A percentile compares a stretch with the other conserved stretches of the same genome.
phyloP scores from a whole-genome alignment of 768 basidiomycete species.

The Phanerodontia chrysosporium region DNA sequence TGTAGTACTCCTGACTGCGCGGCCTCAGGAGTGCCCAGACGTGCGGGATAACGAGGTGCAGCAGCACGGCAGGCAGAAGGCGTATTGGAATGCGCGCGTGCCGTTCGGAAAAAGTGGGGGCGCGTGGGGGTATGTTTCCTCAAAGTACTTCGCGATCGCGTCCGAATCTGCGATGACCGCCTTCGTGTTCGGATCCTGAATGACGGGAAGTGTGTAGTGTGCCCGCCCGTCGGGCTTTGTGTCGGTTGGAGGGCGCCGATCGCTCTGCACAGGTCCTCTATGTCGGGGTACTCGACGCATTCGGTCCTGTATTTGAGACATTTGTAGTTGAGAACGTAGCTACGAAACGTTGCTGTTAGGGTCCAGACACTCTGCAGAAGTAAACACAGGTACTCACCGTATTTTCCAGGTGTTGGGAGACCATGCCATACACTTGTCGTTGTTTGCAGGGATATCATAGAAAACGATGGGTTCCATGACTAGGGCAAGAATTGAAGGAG shows the following conservation, averaged over 20 bases:
- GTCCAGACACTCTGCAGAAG: neutral
- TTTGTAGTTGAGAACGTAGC: conserved; percentile 35
- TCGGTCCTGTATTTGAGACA: conserved; percentile 37
- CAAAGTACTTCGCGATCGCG: conserved; percentile 47
- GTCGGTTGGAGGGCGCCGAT: conserved; percentile 32
- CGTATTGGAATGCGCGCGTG: conserved; percentile 33
- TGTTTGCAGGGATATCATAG: no score
- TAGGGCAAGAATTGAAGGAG: no score
- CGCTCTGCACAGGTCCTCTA: conserved; percentile 28
- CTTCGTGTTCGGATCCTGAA: conserved; percentile 43
- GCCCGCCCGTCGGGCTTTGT: conserved; percentile 27
- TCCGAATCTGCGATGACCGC: conserved; percentile 38
- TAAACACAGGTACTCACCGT: conserved; percentile 24
- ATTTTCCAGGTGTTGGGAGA: conserved; percentile 27
- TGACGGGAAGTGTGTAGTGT: conserved; percentile 46
- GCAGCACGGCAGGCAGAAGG: conserved; percentile 8
- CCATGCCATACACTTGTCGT: no score
- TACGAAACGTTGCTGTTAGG: conserved; percentile 12
- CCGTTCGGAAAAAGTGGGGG: conserved; percentile 37
- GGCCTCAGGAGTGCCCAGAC: conserved; percentile 20
- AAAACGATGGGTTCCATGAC: no score
- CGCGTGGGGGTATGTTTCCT: conserved; percentile 42
- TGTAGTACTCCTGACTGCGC: conserved; percentile 29
- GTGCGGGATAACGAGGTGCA: neutral
- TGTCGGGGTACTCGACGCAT: conserved; percentile 46